Evolutionary conservation across 441 rosid genomes (phyloP).

Genomic region (Manihot esculenta): DNA sequence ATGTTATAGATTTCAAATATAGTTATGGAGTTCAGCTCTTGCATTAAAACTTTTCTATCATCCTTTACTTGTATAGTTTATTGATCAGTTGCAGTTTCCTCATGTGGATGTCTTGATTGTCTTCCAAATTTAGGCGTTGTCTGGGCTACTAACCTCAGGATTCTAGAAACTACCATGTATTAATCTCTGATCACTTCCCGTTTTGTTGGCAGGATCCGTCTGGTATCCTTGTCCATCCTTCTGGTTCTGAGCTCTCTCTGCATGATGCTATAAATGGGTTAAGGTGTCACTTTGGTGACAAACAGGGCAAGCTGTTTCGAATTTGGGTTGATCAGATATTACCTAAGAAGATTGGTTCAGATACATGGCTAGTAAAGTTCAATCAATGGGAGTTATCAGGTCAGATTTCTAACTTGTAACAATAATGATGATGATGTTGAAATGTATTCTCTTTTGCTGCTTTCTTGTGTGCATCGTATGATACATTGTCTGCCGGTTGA

Average conservation of each 20-base stretch:
- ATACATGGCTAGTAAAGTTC: slow-evolving; percentile 66
- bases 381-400: slow-evolving; percentile 72
- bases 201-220: slow-evolving; percentile 49
- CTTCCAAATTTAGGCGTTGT: not conserved
- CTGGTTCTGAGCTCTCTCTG: slow-evolving; percentile 62
- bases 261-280: slow-evolving; percentile 48
- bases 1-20: not conserved
- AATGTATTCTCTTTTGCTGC: not conserved
- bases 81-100: not conserved
- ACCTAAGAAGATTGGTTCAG: slow-evolving; percentile 49
- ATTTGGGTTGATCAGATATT: slow-evolving; percentile 81
- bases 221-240: slow-evolving; percentile 63
- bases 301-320: slow-evolving; percentile 61
- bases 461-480: not conserved
- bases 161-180: no score
- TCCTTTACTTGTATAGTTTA: not conserved
- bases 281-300: slow-evolving; percentile 61
- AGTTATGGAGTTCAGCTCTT: not conserved
- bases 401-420: slow-evolving; percentile 36
- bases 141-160: not conserved
- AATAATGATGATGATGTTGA: not conserved
- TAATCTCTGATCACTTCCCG: slow-evolving; percentile 5
- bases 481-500: not conserved
- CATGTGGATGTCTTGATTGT: not conserved
- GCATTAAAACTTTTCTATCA: not conserved